Conservation (phyloP, 805 yeast genomes). For the Vanderwaltozyma verrucispora region DNA sequence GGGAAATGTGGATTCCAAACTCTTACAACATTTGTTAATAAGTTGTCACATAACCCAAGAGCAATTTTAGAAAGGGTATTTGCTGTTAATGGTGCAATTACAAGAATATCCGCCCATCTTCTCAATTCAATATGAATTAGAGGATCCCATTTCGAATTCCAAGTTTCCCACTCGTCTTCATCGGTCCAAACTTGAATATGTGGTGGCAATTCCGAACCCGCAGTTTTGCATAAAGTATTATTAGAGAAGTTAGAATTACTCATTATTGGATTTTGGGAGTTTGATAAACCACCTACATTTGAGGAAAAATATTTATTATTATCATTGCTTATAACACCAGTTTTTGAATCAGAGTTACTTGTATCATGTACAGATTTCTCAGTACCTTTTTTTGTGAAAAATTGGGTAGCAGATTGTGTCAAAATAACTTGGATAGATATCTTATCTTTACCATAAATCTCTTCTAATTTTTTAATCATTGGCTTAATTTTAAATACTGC, state of each 20-base stretch:
- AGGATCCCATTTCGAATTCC: conserved; percentile 75
- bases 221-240: not conserved
- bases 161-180: conserved; percentile 82
- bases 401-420: conserved; percentile 79
- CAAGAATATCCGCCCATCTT: conserved; percentile 89
- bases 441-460: conserved; percentile 64
- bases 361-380: conserved; percentile 3
- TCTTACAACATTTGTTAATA: conserved; percentile 81
- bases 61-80: conserved; percentile 84
- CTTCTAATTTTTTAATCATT: conserved; percentile 71
- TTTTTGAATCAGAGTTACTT: not conserved
- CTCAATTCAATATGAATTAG: conserved; percentile 89
- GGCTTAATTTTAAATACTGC: conserved; percentile 72
- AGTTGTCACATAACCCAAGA: conserved; percentile 83
- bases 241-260: not conserved
- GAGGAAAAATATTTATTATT: too few relatives aligned
- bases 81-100: conserved; percentile 92
- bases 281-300: too few relatives aligned
- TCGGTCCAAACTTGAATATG: conserved; percentile 87
- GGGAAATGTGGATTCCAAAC: conserved; percentile 95
- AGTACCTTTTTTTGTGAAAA: conserved; percentile 26
- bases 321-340: not conserved
- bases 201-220: conserved; percentile 38
- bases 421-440: conserved; percentile 78
- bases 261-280: not conserved